Evolutionary conservation across 2,329 filamentous ascomycete species (phyloP).

Genomic region (Fusarium globosum): DNA sequence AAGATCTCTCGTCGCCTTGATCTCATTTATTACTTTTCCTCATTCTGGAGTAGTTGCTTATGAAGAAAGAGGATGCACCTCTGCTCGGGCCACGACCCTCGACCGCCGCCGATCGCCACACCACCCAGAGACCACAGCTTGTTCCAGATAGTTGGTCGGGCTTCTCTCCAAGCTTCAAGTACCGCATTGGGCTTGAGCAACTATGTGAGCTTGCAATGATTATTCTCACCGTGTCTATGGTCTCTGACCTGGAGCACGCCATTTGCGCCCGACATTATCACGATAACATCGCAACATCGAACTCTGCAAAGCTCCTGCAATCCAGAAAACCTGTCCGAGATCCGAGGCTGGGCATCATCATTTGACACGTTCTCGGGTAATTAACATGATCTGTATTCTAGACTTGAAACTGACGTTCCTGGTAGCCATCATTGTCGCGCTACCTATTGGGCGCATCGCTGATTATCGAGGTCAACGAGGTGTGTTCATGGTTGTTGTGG

Average conservation of each 20-base stretch:
- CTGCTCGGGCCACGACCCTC: neutral
- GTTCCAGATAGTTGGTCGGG: neutral
- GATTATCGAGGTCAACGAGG: neutral
- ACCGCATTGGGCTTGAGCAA: neutral
- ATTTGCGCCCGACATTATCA: neutral
- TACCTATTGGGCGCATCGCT: neutral
- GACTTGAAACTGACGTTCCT: no score
- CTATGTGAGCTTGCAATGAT: neutral
- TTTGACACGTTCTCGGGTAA: neutral
- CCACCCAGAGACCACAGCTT: neutral
- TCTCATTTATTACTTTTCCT: neutral
- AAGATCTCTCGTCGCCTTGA: no score
- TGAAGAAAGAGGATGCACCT: neutral
- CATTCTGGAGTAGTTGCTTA: no score
- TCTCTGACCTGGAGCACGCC: neutral
- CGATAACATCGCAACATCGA: fast-evolving
- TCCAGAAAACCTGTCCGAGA: neutral
- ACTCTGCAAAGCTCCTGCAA: neutral
- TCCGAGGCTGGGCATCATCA: neutral
- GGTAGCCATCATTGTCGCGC: neutral
- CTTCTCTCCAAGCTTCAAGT: neutral
- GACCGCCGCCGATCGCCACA: no score
- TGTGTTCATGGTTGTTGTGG: neutral
- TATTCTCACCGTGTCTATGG: neutral
- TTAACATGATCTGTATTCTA: no score